phyloP scores from a whole-genome alignment of 768 basidiomycete genomes.

The Agrocybe praecox region DNA sequence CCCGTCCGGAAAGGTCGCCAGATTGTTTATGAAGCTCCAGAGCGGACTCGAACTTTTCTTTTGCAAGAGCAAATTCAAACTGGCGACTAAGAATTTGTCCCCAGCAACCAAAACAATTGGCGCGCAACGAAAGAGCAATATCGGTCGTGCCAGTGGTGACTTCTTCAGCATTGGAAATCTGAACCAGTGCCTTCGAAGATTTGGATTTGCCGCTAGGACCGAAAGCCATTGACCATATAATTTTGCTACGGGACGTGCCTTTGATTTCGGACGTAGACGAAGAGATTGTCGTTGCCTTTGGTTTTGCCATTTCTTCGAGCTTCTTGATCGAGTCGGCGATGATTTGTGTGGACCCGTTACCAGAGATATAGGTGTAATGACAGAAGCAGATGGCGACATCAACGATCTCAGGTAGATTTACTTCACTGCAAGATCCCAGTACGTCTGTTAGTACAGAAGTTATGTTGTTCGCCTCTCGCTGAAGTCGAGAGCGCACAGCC shows the following conservation, averaged over 20 bases:
- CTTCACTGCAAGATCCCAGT: conserved; percentile 4
- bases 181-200: background rate
- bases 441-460: conserved; percentile 23
- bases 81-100: conserved; percentile 27
- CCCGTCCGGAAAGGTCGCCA: background rate
- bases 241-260: background rate
- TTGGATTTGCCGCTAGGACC: background rate
- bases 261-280: no score
- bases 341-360: conserved; percentile 19
- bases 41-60: conserved; percentile 17
- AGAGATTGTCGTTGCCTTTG: no score
- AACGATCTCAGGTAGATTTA: conserved; percentile 16
- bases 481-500: conserved; percentile 14
- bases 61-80: conserved; percentile 19
- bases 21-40: background rate
- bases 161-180: background rate
- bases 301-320: background rate
- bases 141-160: no score
- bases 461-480: conserved; percentile 25
- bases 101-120: conserved; percentile 28
- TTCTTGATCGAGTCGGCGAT: conserved; percentile 19
- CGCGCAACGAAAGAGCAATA: conserved; percentile 17
- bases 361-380: conserved; percentile 25
- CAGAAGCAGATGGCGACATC: conserved; percentile 24
- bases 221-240: background rate